Evolutionary conservation across 768 basidiomycete genomes (phyloP).

Genomic region (Amanita polypyramis): DNA sequence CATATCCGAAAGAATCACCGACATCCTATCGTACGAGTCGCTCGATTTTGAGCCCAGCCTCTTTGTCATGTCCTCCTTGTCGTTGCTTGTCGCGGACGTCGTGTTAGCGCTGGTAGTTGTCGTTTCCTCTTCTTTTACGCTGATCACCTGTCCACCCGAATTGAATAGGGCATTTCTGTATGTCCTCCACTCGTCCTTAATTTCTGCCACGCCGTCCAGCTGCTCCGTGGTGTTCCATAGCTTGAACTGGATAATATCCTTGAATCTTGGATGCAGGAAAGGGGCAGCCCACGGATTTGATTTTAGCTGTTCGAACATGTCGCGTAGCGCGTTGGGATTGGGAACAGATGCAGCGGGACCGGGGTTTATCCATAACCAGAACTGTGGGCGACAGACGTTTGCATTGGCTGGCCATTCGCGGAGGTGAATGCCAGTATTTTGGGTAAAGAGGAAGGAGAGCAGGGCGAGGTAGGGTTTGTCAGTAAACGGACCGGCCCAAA

Average conservation of each 20-base stretch:
- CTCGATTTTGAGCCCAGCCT: conserved; percentile 85
- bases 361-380: conserved; percentile 96
- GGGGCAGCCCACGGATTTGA: conserved; percentile 86
- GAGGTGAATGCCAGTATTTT: conserved; percentile 76
- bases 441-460: conserved; percentile 87
- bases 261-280: conserved; percentile 83
- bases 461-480: conserved; percentile 94
- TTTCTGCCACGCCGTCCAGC: conserved; percentile 76
- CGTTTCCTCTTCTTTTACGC: conserved; percentile 27
- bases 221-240: conserved; percentile 98
- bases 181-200: conserved; percentile 79
- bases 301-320: conserved; percentile 77
- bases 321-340: conserved; percentile 62
- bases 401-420: conserved; percentile 28
- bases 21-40: conserved; percentile 80
- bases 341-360: conserved; percentile 81
- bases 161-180: conserved; percentile 75
- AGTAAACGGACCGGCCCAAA: conserved; percentile 95
- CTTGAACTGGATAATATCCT: conserved; percentile 83
- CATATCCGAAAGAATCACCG: conserved; percentile 91
- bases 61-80: conserved; percentile 49
- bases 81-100: conserved; percentile 38
- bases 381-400: conserved; percentile 70
- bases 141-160: conserved; percentile 71
- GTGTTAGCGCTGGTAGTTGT: conserved; percentile 30